These are phyloP conservation scores for Aspergillus coremiiformis DNA, from an alignment of 495 filamentous ascomycete genomes.

Conservation along the genomic window DNA sequence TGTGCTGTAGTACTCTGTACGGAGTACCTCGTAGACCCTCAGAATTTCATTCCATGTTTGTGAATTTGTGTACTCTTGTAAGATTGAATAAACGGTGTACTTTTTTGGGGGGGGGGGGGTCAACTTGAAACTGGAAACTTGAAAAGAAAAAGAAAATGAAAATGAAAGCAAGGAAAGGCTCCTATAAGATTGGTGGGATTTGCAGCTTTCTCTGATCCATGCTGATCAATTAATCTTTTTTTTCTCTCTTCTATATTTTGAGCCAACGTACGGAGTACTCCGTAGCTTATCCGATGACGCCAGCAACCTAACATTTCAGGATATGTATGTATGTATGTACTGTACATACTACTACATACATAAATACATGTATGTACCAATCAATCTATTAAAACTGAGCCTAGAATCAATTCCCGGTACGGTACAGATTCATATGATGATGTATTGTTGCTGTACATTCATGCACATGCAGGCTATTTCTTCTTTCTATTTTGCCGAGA, in stretches of 20 bases:
- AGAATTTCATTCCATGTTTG: no score
- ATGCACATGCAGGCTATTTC: not conserved
- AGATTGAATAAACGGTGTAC: not conserved
- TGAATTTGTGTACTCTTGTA: no score
- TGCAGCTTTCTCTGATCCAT: constrained; percentile 4
- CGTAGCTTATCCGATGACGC: no score
- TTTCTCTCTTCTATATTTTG: not conserved
- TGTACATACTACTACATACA: no score
- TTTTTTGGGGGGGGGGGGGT: no score
- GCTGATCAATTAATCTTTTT: constrained; percentile 3
- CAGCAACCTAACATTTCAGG: no score
- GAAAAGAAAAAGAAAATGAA: not conserved
- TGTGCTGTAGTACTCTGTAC: no score
- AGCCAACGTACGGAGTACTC: no score
- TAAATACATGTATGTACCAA: no score
- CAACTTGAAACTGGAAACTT: not conserved
- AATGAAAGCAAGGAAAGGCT: not conserved
- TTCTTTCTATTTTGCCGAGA: not conserved
- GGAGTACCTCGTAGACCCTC: no score
- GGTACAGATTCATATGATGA: not conserved
- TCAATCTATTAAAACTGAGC: not conserved
- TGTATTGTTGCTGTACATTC: not conserved
- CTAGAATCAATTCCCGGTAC: constrained; percentile 5
- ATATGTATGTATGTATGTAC: no score
- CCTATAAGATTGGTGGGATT: not conserved